phyloP scores from a whole-genome alignment of 305 asterid species.

The Fraxinus velutina region DNA sequence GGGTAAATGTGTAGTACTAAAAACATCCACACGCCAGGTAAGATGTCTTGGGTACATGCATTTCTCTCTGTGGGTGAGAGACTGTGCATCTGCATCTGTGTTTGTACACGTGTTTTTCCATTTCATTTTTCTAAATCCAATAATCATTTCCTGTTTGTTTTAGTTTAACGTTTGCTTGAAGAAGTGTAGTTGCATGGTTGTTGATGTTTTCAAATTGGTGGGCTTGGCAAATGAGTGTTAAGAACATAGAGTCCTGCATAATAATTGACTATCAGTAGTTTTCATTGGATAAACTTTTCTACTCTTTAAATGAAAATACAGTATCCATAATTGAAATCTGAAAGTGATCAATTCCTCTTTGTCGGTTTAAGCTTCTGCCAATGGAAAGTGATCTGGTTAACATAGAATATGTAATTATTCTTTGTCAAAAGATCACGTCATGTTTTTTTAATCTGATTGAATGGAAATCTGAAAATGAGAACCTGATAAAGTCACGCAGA shows the following conservation, averaged over 20 bases:
- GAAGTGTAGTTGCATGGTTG: not conserved
- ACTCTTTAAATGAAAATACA: not conserved
- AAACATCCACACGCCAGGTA: slow-evolving; percentile 97
- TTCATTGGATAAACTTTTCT: not conserved
- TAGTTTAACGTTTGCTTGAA: not conserved
- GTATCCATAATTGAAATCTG: not conserved
- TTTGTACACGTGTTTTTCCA: not conserved
- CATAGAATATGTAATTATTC: not conserved
- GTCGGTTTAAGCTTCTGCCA: not conserved
- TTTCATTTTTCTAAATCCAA: not conserved
- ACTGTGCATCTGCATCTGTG: not conserved
- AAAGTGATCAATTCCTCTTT: not conserved
- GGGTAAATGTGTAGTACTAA: slow-evolving; percentile 89
- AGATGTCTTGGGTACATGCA: slow-evolving; percentile 4
- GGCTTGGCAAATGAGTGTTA: not conserved
- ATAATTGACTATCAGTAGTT: not conserved
- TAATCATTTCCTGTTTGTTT: not conserved
- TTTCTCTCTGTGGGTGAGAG: not conserved
- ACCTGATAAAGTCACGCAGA: not conserved
- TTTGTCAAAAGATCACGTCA: not conserved
- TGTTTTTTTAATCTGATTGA: not conserved
- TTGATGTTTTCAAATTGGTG: not conserved
- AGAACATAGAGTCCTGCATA: not conserved
- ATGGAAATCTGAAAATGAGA: not conserved
- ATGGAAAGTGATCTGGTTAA: not conserved